phyloP scores from a whole-genome alignment of 1,284 basidiomycete species.

The Waitea zeae region DNA sequence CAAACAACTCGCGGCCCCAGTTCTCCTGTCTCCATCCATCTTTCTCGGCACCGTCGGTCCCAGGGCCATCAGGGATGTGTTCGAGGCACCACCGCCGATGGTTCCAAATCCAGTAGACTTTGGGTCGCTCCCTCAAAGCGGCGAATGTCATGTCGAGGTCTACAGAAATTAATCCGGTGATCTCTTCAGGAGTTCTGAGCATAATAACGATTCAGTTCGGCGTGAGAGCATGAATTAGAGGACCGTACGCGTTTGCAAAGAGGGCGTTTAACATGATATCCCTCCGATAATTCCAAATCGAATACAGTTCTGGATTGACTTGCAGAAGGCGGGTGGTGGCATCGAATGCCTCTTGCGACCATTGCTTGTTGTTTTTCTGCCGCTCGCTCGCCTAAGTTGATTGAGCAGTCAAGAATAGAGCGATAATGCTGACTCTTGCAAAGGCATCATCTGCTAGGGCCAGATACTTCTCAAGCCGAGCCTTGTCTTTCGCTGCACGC shows the following conservation, averaged over 20 bases:
- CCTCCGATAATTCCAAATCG: slow-evolving; percentile 84
- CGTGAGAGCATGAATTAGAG: not conserved
- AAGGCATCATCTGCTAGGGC: slow-evolving; percentile 50
- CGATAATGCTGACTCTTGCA: slow-evolving; percentile 29
- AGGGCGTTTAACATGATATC: slow-evolving; percentile 59
- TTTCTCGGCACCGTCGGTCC: slow-evolving; percentile 13
- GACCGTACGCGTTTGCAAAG: slow-evolving; percentile 44
- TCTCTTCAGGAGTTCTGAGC: slow-evolving; percentile 40
- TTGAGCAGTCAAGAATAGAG: not conserved
- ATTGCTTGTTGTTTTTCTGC: slow-evolving; percentile 59
- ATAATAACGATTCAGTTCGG: not conserved
- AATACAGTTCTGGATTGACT: slow-evolving; percentile 83
- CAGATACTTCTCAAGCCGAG: slow-evolving; percentile 63
- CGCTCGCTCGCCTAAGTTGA: not conserved
- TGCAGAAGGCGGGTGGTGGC: slow-evolving; percentile 65
- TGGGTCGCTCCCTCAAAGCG: slow-evolving; percentile 71
- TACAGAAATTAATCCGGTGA: slow-evolving; percentile 44
- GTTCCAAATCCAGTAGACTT: slow-evolving; percentile 96
- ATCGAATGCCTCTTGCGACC: slow-evolving; percentile 49
- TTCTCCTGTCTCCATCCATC: slow-evolving; percentile 54
- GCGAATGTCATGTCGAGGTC: slow-evolving; percentile 73
- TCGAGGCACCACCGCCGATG: slow-evolving; percentile 88
- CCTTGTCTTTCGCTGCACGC: slow-evolving; percentile 49
- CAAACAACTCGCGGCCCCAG: slow-evolving; percentile 73
- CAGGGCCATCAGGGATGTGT: slow-evolving; percentile 59